Percentiles rank a stretch among this genome's conserved stretches.
Evolutionary conservation across 1,284 basidiomycete genomes (phyloP).

Genomic region (Rugosomyces carneus): DNA sequence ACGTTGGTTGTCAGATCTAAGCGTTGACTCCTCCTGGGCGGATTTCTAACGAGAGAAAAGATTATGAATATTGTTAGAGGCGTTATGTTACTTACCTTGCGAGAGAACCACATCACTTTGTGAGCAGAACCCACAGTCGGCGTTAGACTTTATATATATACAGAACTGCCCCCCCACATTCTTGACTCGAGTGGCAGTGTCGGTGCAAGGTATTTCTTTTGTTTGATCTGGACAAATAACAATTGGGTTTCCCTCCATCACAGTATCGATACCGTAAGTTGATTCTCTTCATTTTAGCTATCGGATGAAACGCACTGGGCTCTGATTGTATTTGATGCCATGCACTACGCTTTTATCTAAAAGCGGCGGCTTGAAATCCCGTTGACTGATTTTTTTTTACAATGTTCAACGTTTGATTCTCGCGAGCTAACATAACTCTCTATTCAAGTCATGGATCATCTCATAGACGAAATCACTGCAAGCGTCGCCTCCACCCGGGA

Average conservation of each 20-base stretch:
- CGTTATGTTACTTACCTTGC: neutral
- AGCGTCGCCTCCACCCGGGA: constrained; percentile 60
- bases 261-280: neutral
- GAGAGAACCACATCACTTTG: neutral
- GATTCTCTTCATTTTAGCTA: neutral
- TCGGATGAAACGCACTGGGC: constrained; percentile 86
- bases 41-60: too few species aligned
- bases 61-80: too few species aligned
- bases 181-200: neutral
- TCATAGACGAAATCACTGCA: constrained; percentile 48
- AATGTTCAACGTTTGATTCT: neutral
- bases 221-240: too few species aligned
- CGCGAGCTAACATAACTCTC: neutral
- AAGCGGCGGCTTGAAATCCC: constrained; percentile 88
- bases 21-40: too few species aligned
- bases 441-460: neutral
- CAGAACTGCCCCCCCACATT: too few species aligned
- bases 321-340: constrained; percentile 67
- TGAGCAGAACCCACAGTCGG: too few species aligned
- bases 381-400: constrained; percentile 55
- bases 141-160: too few species aligned
- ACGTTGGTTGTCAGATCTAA: too few species aligned
- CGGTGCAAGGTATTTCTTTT: neutral
- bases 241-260: too few species aligned
- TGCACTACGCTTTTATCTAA: constrained; percentile 70